Percentiles rank a stretch among this genome's conserved stretches.
Evolutionary conservation across 225 moss, liverwort and hornwort species (phyloP).

Genomic region (Marchantia paleacea): DNA sequence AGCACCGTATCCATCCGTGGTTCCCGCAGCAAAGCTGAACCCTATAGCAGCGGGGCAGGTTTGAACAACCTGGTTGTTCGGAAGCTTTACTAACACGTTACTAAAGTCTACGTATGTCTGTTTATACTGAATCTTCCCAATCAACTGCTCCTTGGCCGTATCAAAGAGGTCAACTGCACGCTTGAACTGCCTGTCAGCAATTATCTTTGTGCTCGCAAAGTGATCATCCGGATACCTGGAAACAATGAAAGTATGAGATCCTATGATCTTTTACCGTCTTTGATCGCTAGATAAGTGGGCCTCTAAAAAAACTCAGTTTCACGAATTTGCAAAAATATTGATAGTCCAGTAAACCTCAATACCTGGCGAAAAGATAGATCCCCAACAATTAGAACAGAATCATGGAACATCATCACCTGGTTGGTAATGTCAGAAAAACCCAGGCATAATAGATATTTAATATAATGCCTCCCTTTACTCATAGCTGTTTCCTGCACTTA

Average conservation of each 20-base stretch:
- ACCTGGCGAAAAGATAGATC: too few species aligned
- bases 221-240: constrained; percentile 85
- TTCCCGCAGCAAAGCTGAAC: constrained; percentile 98
- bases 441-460: too few species aligned
- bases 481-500: too few species aligned
- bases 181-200: constrained; percentile 73
- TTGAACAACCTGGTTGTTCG: constrained; percentile 54
- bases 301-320: too few species aligned
- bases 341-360: too few species aligned
- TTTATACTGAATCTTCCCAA: constrained; percentile 65
- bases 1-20: constrained; percentile 96
- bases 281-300: too few species aligned
- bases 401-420: too few species aligned
- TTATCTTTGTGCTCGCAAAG: constrained; percentile 87
- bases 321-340: too few species aligned
- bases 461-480: too few species aligned
- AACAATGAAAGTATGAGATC: not conserved
- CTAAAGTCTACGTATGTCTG: constrained; percentile 82
- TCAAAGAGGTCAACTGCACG: constrained; percentile 67
- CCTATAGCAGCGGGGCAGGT: constrained; percentile 95
- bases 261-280: too few species aligned
- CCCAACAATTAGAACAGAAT: too few species aligned
- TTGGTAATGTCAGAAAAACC: too few species aligned
- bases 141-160: constrained; percentile 56
- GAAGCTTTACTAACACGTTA: constrained; percentile 60